phyloP scores from a whole-genome alignment of 495 filamentous ascomycete genomes.

The Neurospora sp. region DNA sequence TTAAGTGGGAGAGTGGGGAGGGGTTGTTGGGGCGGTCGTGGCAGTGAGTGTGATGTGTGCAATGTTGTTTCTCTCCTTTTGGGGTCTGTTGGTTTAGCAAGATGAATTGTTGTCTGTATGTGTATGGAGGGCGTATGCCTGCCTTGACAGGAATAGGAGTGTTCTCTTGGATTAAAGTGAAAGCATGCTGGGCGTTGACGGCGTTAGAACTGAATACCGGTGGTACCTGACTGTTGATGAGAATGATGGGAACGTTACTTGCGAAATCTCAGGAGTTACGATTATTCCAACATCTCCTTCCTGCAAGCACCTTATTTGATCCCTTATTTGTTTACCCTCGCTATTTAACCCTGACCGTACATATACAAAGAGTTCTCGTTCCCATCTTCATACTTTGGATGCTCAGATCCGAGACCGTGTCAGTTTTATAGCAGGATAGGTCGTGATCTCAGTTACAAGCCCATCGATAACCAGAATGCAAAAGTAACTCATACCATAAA shows the following conservation, averaged over 20 bases:
- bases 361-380: not conserved
- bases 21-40: conserved; percentile 20
- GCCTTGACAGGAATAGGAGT: not conserved
- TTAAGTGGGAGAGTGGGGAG: conserved; percentile 2
- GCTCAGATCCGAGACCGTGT: not conserved
- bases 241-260: not conserved
- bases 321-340: not conserved
- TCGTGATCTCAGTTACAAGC: not conserved
- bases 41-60: conserved; percentile 9
- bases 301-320: not conserved
- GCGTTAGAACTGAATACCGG: not conserved
- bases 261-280: not conserved
- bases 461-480: not conserved
- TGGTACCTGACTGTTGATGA: not conserved
- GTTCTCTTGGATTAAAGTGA: not conserved
- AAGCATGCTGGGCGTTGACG: not conserved
- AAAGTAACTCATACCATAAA: not conserved
- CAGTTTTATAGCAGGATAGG: not conserved
- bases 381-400: not conserved
- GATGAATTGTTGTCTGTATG: not conserved
- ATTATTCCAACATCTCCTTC: not conserved
- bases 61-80: not conserved
- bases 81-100: not conserved
- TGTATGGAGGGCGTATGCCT: not conserved
- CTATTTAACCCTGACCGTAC: not conserved